Percentiles rank a stretch among this genome's conserved stretches.
Evolutionary conservation across 495 filamentous ascomycete species (phyloP).

Genomic region (Arthonia radiata): DNA sequence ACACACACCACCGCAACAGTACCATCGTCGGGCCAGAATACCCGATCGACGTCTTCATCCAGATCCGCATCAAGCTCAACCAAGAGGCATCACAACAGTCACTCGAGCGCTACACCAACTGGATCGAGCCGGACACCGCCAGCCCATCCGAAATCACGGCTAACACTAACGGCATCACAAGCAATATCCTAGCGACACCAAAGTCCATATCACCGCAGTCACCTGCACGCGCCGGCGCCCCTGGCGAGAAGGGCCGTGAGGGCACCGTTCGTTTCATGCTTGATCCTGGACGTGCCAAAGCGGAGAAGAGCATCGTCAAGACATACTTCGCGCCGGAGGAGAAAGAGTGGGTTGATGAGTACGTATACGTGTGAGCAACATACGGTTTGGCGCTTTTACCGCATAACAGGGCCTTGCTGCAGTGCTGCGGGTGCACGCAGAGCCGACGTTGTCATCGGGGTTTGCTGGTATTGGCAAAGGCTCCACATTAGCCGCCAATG

Average conservation of each 20-base stretch:
- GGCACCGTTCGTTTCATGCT: constrained; percentile 82
- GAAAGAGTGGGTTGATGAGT: constrained; percentile 47
- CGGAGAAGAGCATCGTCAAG: constrained; percentile 40
- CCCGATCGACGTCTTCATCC: constrained; percentile 50
- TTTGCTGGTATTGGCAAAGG: too few species aligned
- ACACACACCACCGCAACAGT: constrained; percentile 47
- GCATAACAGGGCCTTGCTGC: too few species aligned
- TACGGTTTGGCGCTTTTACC: too few species aligned
- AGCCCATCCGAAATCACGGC: constrained; percentile 12
- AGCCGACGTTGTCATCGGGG: too few species aligned
- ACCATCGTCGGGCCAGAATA: constrained; percentile 50
- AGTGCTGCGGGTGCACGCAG: too few species aligned
- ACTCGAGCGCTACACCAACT: constrained; percentile 27
- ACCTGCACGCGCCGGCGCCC: constrained; percentile 14
- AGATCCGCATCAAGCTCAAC: constrained; percentile 67
- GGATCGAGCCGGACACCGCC: constrained; percentile 15
- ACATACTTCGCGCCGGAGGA: constrained; percentile 49
- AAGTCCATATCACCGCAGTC: constrained; percentile 3
- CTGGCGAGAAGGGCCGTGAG: constrained; percentile 31
- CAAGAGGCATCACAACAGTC: constrained; percentile 33
- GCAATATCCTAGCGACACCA: constrained; percentile 11
- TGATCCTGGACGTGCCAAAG: constrained; percentile 46
- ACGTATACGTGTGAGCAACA: too few species aligned
- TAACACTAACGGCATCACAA: constrained; percentile 5
- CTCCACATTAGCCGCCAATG: too few species aligned